phyloP scores from a whole-genome alignment of 805 yeast species.

The Danielozyma ontarioensis region DNA sequence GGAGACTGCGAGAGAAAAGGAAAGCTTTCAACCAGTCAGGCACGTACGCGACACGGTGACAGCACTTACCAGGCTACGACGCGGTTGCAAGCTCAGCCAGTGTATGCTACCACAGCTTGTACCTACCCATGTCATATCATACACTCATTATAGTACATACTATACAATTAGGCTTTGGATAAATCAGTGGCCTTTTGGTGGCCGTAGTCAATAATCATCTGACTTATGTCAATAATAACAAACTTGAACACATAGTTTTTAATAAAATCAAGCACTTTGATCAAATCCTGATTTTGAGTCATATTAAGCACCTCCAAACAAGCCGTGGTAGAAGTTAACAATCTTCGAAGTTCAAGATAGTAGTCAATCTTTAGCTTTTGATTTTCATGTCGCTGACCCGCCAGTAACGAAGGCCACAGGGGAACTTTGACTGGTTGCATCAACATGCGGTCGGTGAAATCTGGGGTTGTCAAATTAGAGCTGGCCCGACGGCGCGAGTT shows the following conservation, averaged over 20 bases:
- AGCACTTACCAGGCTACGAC: no score
- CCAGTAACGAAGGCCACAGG: slow-evolving; percentile 9
- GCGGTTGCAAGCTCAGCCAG: no score
- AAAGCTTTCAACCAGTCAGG: no score
- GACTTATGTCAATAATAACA: slow-evolving; percentile 30
- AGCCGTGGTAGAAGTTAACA: slow-evolving; percentile 9
- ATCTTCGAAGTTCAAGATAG: slow-evolving; percentile 21
- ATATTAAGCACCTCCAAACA: slow-evolving; percentile 6
- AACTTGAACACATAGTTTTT: slow-evolving; percentile 29
- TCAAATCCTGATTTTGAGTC: slow-evolving; percentile 12
- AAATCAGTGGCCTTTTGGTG: slow-evolving; percentile 7
- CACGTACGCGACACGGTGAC: no score
- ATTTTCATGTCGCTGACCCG: slow-evolving; percentile 23
- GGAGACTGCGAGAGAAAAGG: no score
- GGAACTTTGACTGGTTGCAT: slow-evolving; percentile 3
- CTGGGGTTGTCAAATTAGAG: slow-evolving; percentile 6
- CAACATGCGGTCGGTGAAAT: slow-evolving; percentile 3
- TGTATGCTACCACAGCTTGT: no score
- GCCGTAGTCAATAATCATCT: slow-evolving; percentile 30
- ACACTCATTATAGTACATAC: background rate
- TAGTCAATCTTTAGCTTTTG: slow-evolving; percentile 30
- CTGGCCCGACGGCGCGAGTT: slow-evolving; percentile 16
- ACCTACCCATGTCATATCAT: no score
- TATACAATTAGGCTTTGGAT: background rate
- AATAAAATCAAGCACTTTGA: slow-evolving; percentile 31